Conservation (phyloP, 2,329 filamentous ascomycete genomes). For the Trichoderma sp. region DNA sequence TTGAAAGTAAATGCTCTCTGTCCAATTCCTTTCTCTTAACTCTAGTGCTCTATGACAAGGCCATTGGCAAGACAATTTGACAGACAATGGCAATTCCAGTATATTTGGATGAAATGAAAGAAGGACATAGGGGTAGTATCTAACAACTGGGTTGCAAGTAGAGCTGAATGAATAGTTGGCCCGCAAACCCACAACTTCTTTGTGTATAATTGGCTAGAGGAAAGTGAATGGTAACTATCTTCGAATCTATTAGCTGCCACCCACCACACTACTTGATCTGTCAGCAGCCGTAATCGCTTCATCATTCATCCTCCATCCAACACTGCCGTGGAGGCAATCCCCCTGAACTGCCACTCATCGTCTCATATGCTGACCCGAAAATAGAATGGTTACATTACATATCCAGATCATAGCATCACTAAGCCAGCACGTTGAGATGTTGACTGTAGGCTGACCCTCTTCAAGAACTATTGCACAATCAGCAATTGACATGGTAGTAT, state of each 20-base stretch:
- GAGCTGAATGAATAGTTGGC: neutral
- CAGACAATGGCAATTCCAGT: neutral
- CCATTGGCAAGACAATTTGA: neutral
- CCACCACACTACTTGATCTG: neutral
- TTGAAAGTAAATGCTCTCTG: neutral
- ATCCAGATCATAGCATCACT: neutral
- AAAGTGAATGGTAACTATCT: neutral
- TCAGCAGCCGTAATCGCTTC: neutral
- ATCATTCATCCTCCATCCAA: neutral
- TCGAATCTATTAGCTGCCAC: neutral
- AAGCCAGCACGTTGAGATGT: neutral
- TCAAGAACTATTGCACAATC: neutral
- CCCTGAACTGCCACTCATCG: neutral
- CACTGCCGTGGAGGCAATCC: neutral
- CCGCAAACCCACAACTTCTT: neutral
- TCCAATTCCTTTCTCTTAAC: neutral
- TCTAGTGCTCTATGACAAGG: neutral
- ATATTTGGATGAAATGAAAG: neutral
- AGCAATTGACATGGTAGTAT: neutral
- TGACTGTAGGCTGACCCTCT: neutral
- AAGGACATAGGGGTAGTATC: neutral
- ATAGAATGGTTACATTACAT: neutral
- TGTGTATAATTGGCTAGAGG: neutral
- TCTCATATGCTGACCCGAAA: neutral
- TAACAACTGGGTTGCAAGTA: neutral